Conservation (phyloP, 805 yeast genomes). For the Myxozyma neotropica region DNA sequence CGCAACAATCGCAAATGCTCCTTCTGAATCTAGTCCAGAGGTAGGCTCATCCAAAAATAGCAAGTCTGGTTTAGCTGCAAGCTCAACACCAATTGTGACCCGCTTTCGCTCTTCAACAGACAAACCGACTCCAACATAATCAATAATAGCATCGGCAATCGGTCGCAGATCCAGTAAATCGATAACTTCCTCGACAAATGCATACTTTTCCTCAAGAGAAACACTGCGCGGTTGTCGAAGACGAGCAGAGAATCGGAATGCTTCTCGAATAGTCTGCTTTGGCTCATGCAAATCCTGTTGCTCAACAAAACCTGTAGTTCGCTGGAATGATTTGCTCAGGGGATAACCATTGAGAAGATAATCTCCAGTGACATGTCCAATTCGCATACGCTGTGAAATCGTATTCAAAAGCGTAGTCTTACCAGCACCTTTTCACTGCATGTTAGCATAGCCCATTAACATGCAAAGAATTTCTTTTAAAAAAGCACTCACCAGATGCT, state of each 20-base stretch:
- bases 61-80: constrained; percentile 65
- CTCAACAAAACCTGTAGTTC: constrained; percentile 72
- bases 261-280: constrained; percentile 71
- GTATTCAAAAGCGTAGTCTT: constrained; percentile 73
- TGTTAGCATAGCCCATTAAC: not conserved
- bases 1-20: constrained; percentile 67
- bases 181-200: constrained; percentile 67
- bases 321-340: constrained; percentile 63
- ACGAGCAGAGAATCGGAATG: constrained; percentile 65
- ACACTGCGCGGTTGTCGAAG: constrained; percentile 63
- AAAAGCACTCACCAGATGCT: constrained; percentile 53
- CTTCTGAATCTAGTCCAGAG: constrained; percentile 68
- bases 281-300: constrained; percentile 74
- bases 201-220: constrained; percentile 58
- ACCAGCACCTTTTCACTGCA: constrained; percentile 78
- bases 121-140: constrained; percentile 71
- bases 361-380: constrained; percentile 72
- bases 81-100: constrained; percentile 66
- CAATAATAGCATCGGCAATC: constrained; percentile 73
- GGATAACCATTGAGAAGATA: constrained; percentile 65
- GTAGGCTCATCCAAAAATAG: constrained; percentile 70
- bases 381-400: constrained; percentile 67
- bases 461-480: not conserved
- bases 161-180: constrained; percentile 62
- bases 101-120: constrained; percentile 66